Conservation (phyloP, 2,329 filamentous ascomycete genomes). For the Ceratocystis harringtonii region DNA sequence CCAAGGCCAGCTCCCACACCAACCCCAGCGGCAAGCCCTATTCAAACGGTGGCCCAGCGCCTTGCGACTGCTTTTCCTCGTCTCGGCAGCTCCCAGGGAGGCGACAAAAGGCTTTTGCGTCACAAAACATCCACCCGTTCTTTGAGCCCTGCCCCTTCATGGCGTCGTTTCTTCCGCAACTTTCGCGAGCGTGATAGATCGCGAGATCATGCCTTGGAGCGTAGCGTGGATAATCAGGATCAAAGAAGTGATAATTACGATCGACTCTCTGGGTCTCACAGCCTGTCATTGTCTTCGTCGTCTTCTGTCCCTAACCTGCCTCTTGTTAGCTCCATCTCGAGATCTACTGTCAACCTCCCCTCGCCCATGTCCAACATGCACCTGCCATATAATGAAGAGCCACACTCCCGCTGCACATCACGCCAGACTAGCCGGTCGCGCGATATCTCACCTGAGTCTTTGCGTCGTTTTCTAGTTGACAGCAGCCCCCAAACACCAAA, state of each 20-base stretch:
- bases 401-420: neutral
- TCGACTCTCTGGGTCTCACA: constrained; percentile 6
- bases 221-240: constrained; percentile 13
- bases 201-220: constrained; percentile 23
- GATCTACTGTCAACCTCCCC: neutral
- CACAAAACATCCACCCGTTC: constrained; percentile 32
- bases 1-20: constrained; percentile 41
- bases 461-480: constrained; percentile 37
- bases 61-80: constrained; percentile 4
- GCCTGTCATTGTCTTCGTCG: constrained; percentile 7
- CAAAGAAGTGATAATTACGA: neutral
- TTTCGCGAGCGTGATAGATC: constrained; percentile 23
- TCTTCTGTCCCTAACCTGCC: neutral
- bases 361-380: constrained; percentile 2
- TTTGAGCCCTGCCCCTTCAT: constrained; percentile 34
- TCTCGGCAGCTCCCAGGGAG: neutral
- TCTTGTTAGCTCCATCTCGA: neutral
- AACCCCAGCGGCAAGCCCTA: constrained; percentile 21
- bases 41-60: constrained; percentile 10
- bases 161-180: constrained; percentile 37
- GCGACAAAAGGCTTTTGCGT: constrained; percentile 19
- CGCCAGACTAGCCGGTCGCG: constrained; percentile 23
- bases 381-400: neutral
- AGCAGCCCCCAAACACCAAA: constrained; percentile 22
- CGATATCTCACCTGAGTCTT: constrained; percentile 41